Evolutionary conservation across 495 filamentous ascomycete genomes (phyloP).

Genomic region (Tuber borchii): DNA sequence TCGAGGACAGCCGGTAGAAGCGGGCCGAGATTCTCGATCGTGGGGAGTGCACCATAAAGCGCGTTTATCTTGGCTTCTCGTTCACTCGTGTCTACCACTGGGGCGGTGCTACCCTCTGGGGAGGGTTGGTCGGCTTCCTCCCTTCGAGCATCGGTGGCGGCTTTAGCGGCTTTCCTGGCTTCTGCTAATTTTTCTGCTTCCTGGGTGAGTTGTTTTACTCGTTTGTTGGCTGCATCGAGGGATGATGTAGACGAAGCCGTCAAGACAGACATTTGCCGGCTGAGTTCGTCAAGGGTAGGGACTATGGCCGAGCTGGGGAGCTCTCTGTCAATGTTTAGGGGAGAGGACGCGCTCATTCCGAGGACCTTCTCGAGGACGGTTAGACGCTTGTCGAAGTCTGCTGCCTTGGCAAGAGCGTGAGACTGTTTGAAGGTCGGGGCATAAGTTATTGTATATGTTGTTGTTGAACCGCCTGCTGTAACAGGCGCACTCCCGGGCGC

Average conservation of each 20-base stretch:
- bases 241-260: conserved; percentile 57
- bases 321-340: conserved; percentile 57
- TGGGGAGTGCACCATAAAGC: conserved; percentile 79
- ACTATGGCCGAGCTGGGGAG: conserved; percentile 61
- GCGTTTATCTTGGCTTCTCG: conserved; percentile 82
- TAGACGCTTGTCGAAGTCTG: conserved; percentile 79
- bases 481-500: neutral
- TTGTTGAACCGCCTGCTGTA: conserved; percentile 20
- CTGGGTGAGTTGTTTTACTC: conserved; percentile 65
- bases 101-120: neutral
- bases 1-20: conserved; percentile 80
- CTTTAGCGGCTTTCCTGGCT: conserved; percentile 62
- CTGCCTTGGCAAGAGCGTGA: conserved; percentile 67
- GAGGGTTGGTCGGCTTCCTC: conserved; percentile 36
- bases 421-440: conserved; percentile 55
- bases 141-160: conserved; percentile 33
- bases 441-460: conserved; percentile 53
- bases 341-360: conserved; percentile 63
- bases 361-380: conserved; percentile 70
- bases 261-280: conserved; percentile 62
- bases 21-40: conserved; percentile 80
- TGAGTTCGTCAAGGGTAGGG: conserved; percentile 70
- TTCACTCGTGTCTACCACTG: conserved; percentile 50
- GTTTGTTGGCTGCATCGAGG: conserved; percentile 66
- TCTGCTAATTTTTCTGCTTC: conserved; percentile 75